Conservation (phyloP, 257 asterid genomes). For the Solanum peruvianum region DNA sequence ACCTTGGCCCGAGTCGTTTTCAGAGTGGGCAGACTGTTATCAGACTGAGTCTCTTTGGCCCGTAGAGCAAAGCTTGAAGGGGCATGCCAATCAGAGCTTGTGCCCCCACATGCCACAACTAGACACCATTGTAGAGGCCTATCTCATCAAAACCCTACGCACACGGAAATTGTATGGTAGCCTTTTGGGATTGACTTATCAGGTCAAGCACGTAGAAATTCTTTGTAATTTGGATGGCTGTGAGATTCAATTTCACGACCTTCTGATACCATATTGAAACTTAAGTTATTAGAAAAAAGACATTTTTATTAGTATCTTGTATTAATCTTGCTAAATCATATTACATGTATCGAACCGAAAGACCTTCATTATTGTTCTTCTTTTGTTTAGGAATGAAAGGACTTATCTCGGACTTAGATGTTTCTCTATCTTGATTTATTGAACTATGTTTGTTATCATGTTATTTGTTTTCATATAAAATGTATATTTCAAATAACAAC, state of each 20-base stretch:
- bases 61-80: neutral
- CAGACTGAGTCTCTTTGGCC: neutral
- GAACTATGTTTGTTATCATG: neutral
- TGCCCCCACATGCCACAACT: neutral
- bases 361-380: neutral
- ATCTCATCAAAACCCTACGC: neutral
- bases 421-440: neutral
- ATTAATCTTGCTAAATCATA: neutral
- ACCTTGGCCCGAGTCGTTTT: neutral
- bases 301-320: too few relatives aligned
- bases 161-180: neutral
- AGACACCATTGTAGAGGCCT: neutral
- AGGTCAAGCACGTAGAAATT: too few relatives aligned
- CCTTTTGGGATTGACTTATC: neutral
- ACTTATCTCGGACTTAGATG: neutral
- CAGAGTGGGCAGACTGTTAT: neutral
- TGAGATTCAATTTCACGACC: too few relatives aligned
- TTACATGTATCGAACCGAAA: neutral
- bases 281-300: too few relatives aligned
- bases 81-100: neutral
- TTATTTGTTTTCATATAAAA: neutral
- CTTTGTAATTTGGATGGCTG: too few relatives aligned
- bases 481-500: neutral
- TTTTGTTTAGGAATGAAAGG: neutral
- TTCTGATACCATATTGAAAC: too few relatives aligned